These are phyloP conservation scores for Yamadazyma epiphylla DNA, from an alignment of 1,139 yeast genomes.

Conservation along the genomic window DNA sequence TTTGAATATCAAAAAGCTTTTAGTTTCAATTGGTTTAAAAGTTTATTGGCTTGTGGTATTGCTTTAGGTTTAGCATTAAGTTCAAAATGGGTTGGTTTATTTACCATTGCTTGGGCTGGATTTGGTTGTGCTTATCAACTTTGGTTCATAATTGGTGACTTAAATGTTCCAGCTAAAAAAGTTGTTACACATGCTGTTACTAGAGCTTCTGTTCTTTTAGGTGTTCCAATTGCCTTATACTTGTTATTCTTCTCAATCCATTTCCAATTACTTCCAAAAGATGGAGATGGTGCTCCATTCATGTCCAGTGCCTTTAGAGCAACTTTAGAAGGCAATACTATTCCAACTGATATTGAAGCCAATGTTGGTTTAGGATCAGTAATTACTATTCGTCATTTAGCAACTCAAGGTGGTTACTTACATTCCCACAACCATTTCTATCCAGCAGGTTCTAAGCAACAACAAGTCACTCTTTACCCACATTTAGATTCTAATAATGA, in stretches of 20 bases:
- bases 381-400: conserved; percentile 74
- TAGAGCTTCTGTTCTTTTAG: conserved; percentile 61
- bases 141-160: conserved; percentile 89
- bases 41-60: conserved; percentile 70
- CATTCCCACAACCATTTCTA: conserved; percentile 88
- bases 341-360: conserved; percentile 69
- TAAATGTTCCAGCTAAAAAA: conserved; percentile 51
- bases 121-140: conserved; percentile 66
- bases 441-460: conserved; percentile 93
- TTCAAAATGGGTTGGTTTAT: conserved; percentile 96
- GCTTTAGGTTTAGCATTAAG: conserved; percentile 85
- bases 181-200: conserved; percentile 50
- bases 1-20: conserved; percentile 80
- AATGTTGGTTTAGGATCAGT: conserved; percentile 86
- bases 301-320: conserved; percentile 89
- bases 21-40: conserved; percentile 63
- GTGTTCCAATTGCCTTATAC: conserved; percentile 68
- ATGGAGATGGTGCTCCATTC: conserved; percentile 87
- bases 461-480: conserved; percentile 89
- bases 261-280: conserved; percentile 62
- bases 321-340: conserved; percentile 62
- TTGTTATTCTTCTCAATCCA: conserved; percentile 74
- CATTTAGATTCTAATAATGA: conserved; percentile 86
- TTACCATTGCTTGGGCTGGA: conserved; percentile 94
- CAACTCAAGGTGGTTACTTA: conserved; percentile 90